Evolutionary conservation across 345 rosid species (phyloP).

Genomic region (Fremontodendron californicum): DNA sequence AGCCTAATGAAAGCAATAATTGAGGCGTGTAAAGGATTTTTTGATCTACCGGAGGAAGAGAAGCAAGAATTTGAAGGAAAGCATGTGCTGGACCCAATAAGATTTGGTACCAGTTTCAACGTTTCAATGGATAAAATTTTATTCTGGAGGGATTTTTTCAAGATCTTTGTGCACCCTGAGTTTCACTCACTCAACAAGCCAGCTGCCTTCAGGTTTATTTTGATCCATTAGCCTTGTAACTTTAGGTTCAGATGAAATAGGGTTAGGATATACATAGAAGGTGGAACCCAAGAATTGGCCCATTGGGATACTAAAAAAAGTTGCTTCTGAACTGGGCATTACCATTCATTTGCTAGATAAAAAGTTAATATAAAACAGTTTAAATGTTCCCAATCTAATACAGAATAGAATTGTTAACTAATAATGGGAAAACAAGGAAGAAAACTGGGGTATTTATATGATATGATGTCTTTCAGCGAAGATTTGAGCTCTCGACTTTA

Average conservation of each 20-base stretch:
- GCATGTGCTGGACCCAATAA: conserved; percentile 47
- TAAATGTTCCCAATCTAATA: no score
- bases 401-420: no score
- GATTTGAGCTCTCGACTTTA: no score
- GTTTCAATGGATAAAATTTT: conserved; percentile 34
- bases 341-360: no score
- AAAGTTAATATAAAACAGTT: no score
- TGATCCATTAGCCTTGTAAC: neutral
- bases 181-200: conserved; percentile 50
- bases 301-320: no score
- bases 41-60: conserved; percentile 48
- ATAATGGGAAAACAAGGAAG: no score
- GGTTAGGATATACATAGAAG: neutral
- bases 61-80: conserved; percentile 40
- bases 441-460: no score
- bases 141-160: conserved; percentile 55
- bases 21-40: conserved; percentile 29
- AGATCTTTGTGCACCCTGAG: conserved; percentile 37
- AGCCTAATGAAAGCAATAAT: conserved; percentile 32
- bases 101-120: conserved; percentile 58
- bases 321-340: no score
- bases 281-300: neutral
- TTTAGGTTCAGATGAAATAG: neutral
- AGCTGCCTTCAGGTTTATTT: conserved; percentile 37
- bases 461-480: no score